Evolutionary conservation across 108 stramenopile genomes (phyloP).

Genomic region (Skeletonema menzelii): DNA sequence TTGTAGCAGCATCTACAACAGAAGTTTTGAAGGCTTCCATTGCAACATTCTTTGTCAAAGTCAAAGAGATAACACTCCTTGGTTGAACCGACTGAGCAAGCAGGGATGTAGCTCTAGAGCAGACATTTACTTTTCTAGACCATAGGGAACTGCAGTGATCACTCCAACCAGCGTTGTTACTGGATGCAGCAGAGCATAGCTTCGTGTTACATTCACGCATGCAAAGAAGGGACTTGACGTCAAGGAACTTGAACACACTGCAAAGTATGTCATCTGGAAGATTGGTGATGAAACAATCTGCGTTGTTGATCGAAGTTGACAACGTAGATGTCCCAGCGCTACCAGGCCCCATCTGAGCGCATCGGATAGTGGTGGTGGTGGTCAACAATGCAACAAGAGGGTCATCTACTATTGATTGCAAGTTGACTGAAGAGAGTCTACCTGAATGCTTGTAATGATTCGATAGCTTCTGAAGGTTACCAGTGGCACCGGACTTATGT

Average conservation of each 20-base stretch:
- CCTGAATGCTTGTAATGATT: background rate
- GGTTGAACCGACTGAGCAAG: slow-evolving; percentile 2
- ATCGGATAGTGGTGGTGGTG: background rate
- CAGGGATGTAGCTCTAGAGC: slow-evolving; percentile 25
- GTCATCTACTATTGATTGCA: background rate
- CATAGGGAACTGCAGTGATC: slow-evolving; percentile 57
- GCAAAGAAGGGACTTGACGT: slow-evolving; percentile 15
- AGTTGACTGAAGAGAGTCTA: background rate
- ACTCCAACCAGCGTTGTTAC: slow-evolving; percentile 64
- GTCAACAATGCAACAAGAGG: background rate
- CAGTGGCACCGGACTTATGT: background rate
- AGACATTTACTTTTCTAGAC: slow-evolving; percentile 60
- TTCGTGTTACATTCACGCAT: slow-evolving; percentile 22
- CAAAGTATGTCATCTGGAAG: slow-evolving; percentile 22
- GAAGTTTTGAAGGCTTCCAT: slow-evolving; percentile 59
- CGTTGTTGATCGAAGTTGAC: background rate
- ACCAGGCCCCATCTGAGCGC: background rate
- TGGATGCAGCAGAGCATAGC: slow-evolving; percentile 32
- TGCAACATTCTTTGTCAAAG: slow-evolving; percentile 13
- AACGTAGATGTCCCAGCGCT: background rate
- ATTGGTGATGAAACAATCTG: background rate
- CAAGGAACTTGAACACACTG: slow-evolving; percentile 23
- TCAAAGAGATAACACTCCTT: background rate
- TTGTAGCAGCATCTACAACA: slow-evolving; percentile 43
- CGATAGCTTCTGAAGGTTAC: background rate